Conservation (phyloP, 371 early-diverging fungal species). For the Rhizopus stolonifer region DNA sequence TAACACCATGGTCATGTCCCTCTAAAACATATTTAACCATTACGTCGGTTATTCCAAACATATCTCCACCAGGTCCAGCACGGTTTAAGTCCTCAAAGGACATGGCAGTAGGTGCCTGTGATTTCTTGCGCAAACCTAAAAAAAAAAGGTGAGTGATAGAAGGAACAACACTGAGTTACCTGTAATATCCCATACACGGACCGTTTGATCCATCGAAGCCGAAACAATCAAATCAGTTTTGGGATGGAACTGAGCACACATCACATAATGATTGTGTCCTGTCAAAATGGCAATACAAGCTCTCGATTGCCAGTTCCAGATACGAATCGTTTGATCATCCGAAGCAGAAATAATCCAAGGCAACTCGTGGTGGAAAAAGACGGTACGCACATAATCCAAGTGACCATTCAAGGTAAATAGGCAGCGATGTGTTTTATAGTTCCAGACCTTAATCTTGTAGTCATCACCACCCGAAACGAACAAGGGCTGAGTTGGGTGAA, state of each 20-base stretch:
- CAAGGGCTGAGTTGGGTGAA: conserved; percentile 97
- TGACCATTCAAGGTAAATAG: conserved; percentile 97
- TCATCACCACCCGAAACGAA: conserved; percentile 99
- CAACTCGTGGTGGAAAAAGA: conserved; percentile 97
- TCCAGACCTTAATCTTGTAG: conserved; percentile 99
- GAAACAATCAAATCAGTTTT: conserved; percentile 95
- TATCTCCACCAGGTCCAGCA: conserved; percentile 72
- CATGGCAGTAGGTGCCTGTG: conserved; percentile 61
- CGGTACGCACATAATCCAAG: conserved; percentile 97
- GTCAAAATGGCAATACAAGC: conserved; percentile 96
- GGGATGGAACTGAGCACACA: conserved; percentile 98
- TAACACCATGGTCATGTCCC: conserved; percentile 99
- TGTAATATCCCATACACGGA: conserved; percentile 98
- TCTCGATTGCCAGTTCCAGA: conserved; percentile 99
- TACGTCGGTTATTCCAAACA: conserved; percentile 94
- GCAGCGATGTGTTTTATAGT: conserved; percentile 95
- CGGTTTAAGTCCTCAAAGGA: conserved; percentile 59
- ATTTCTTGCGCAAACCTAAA: conserved; percentile 81
- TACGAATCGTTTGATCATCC: conserved; percentile 99
- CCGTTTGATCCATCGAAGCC: conserved; percentile 97
- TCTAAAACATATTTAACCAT: conserved; percentile 98
- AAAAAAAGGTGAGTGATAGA: no score
- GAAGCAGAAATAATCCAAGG: conserved; percentile 98
- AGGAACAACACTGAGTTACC: no score
- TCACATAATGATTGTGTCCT: conserved; percentile 99